These are phyloP conservation scores for Eurotiales sp. DNA, from an alignment of 2,329 filamentous ascomycete genomes.

Conservation along the genomic window DNA sequence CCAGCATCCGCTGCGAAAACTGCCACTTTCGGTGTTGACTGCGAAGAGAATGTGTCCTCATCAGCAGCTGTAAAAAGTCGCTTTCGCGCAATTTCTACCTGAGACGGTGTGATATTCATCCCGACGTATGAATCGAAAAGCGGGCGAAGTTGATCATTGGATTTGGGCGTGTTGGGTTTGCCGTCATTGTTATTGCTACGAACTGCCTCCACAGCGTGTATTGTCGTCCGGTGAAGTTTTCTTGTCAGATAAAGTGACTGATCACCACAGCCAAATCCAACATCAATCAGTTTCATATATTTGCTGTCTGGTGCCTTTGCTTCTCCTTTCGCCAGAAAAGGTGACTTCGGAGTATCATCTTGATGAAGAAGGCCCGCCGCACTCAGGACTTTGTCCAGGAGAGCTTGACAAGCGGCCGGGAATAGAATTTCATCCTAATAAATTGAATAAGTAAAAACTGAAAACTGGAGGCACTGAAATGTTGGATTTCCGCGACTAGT, in stretches of 20 bases:
- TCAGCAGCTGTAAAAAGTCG: constrained; percentile 13
- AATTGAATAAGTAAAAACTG: not conserved
- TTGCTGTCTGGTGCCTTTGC: too few species aligned
- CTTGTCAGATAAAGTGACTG: constrained; percentile 49
- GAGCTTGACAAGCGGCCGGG: constrained; percentile 47
- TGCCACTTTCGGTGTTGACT: constrained; percentile 14
- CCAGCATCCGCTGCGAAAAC: constrained; percentile 52
- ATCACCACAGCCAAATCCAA: constrained; percentile 59
- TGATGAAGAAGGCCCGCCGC: constrained; percentile 39
- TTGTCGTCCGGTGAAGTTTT: constrained; percentile 17
- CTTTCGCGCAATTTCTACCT: constrained; percentile 36
- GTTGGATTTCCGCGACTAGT: not conserved
- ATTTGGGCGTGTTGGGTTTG: constrained; percentile 6
- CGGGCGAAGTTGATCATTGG: constrained; percentile 4
- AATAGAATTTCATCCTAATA: constrained; percentile 33
- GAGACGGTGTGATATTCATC: constrained; percentile 48
- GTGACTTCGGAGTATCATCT: constrained; percentile 13
- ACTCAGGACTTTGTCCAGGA: constrained; percentile 48
- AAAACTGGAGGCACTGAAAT: not conserved
- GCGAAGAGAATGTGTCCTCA: not conserved
- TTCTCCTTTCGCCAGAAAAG: too few species aligned
- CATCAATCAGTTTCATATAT: constrained; percentile 38
- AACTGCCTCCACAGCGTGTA: not conserved
- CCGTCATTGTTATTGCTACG: constrained; percentile 2
- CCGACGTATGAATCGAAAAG: constrained; percentile 49